Base-by-base conservation (phyloP, 2,329 filamentous ascomycete genomes). In the Catunica adiposa region DNA sequence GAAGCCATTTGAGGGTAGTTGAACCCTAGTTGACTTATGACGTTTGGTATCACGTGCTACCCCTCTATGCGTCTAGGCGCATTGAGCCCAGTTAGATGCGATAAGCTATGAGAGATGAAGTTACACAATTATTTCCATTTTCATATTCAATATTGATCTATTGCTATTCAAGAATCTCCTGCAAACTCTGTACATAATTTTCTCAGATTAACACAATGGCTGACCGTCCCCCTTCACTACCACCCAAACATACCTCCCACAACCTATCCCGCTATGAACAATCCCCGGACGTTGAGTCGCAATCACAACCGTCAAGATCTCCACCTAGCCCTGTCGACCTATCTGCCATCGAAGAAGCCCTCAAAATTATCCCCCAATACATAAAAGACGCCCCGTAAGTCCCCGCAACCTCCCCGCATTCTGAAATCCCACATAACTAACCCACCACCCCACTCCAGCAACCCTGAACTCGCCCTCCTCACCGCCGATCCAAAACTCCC, bases 321-420 rank as follows among this genome's bases (percentile, higher is more conserved):
- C 64, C 59, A 58, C 63, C 34, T 61, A 61, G 61, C 22, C 54
- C 22, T n/a, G n/a, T 11, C 14, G 15, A 51, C 31, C 7, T n/a
- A 31, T 14, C 44, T 17, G n/a, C 48, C 44, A 4, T 57, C 44
- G 37, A 48, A 23, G 2, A 29, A 34, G 11, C 26, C 26, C 20
- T 54, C 2, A 80, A 83, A 61, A 79, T 79, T 0, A 79, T 82
- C 20, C 80, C 85, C 54, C 77, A 82, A 60, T 95, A 80, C 11
- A 70, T 96, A 1, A 78, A 85, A 64, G 85, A 92, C 64, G 94
- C 92, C 71, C 82, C 86, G 88, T 94, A 72, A 61, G 79, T 70
- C 40, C 15, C 3, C 20, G 8, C n/a, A 44, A 44, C 14, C 20
- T 22, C 2, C n/a, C n/a, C n/a, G n/a, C n/a, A n/a, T n/a, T n/a